These are phyloP conservation scores for Backusella morwellensis DNA, from an alignment of 192 early-diverging fungal genomes.

Conservation along the genomic window DNA sequence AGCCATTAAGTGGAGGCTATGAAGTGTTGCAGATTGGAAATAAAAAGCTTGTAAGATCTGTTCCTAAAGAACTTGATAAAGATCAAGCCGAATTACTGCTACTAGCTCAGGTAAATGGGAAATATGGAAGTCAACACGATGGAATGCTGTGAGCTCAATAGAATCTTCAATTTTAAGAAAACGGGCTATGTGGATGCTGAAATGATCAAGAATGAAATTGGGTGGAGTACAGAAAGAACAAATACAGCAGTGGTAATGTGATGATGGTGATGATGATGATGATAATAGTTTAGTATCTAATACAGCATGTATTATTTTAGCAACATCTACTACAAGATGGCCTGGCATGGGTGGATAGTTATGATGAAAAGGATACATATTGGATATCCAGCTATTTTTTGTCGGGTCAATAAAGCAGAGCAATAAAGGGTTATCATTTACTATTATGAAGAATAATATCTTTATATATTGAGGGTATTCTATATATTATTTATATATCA, in stretches of 20 bases:
- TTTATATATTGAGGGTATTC: background rate
- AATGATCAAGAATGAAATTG: constrained; percentile 39
- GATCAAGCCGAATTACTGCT: constrained; percentile 73
- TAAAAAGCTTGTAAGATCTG: constrained; percentile 81
- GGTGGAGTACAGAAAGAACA: constrained; percentile 59
- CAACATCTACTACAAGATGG: constrained; percentile 70
- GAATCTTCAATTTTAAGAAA: constrained; percentile 14
- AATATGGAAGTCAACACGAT: background rate
- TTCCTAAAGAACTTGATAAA: constrained; percentile 84
- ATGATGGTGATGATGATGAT: background rate
- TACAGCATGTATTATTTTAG: constrained; percentile 26
- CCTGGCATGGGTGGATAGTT: constrained; percentile 73
- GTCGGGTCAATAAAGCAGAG: background rate
- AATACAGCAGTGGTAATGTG: constrained; percentile 52
- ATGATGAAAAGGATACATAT: constrained; percentile 49
- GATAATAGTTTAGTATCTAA: background rate
- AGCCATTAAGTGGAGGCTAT: constrained; percentile 90
- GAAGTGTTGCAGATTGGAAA: constrained; percentile 77
- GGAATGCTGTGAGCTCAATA: background rate
- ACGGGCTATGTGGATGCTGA: constrained; percentile 42
- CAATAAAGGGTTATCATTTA: background rate
- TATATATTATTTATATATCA: background rate
- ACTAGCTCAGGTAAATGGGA: constrained; percentile 62
- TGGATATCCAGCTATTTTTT: constrained; percentile 61
- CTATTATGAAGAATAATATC: background rate